A percentile compares a stretch with the other conserved stretches of the same genome.
phyloP scores from a whole-genome alignment of 2,329 filamentous ascomycete species.

The Alternaria gansuensis region DNA sequence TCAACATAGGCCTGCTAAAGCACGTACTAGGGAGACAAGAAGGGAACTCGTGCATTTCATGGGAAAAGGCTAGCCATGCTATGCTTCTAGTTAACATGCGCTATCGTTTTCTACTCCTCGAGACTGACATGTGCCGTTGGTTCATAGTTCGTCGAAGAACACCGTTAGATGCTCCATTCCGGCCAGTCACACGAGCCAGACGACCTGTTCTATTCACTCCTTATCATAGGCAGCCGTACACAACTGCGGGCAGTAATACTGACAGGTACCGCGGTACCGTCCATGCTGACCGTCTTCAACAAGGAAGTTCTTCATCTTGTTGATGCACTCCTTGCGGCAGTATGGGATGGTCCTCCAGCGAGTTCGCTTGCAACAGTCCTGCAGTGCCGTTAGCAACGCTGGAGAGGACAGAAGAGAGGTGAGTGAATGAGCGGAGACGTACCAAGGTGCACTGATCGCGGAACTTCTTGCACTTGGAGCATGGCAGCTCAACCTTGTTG shows the following conservation, averaged over 20 bases:
- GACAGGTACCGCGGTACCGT: slow-evolving; percentile 2
- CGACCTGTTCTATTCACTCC: no score
- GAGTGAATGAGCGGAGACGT: background rate
- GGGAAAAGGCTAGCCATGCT: background rate
- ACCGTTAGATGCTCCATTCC: no score
- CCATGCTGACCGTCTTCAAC: slow-evolving; percentile 2
- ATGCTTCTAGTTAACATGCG: background rate
- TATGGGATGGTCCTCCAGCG: background rate
- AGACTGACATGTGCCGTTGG: background rate
- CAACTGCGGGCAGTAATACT: slow-evolving; percentile 2
- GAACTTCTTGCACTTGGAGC: slow-evolving; percentile 1
- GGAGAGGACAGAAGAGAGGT: background rate
- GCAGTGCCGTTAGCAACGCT: background rate
- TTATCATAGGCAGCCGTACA: background rate
- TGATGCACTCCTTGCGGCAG: background rate
- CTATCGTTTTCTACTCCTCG: background rate
- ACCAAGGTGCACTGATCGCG: slow-evolving; percentile 1
- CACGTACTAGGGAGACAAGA: background rate
- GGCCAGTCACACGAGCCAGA: no score
- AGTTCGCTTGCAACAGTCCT: background rate
- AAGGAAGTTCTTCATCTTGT: background rate
- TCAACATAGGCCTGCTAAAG: background rate
- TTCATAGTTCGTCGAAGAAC: background rate
- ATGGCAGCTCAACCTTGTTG: background rate
- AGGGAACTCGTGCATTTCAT: background rate